Evolutionary conservation across 2,329 filamentous ascomycete genomes (phyloP).

Genomic region (Monilinia laxa): DNA sequence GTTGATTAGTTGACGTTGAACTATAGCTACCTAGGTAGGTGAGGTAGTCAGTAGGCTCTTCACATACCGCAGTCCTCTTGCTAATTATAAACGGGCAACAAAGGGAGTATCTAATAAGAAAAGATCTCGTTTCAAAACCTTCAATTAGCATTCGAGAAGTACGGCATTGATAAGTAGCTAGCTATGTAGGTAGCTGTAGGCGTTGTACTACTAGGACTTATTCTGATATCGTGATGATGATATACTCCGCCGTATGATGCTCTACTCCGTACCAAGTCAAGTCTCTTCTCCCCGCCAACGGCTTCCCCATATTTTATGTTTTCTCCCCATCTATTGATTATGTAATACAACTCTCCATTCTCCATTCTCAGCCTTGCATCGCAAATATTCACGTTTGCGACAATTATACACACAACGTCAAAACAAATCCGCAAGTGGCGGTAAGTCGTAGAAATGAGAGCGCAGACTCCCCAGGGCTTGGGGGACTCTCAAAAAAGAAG

Average conservation of each 20-base stretch:
- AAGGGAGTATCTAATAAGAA: too few relatives aligned
- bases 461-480: conserved; percentile 36
- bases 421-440: conserved; percentile 6
- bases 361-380: conserved; percentile 12
- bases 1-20: too few relatives aligned
- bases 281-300: conserved; percentile 11
- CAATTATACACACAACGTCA: conserved; percentile 21
- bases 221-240: too few relatives aligned
- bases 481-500: conserved; percentile 33
- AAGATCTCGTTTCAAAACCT: too few relatives aligned
- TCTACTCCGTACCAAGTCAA: not conserved
- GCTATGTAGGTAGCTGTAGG: too few relatives aligned
- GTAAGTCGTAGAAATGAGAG: conserved; percentile 32
- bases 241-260: not conserved
- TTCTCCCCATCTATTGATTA: not conserved
- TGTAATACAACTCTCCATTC: not conserved
- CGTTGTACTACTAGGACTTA: too few relatives aligned
- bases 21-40: too few relatives aligned
- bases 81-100: too few relatives aligned
- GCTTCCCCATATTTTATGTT: conserved; percentile 1
- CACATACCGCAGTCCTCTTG: too few relatives aligned
- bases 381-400: conserved; percentile 23
- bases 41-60: too few relatives aligned
- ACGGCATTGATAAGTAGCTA: too few relatives aligned
- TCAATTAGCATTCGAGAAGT: too few relatives aligned